phyloP scores from a whole-genome alignment of 1,284 basidiomycete genomes.

The Coriolopsis trogii region DNA sequence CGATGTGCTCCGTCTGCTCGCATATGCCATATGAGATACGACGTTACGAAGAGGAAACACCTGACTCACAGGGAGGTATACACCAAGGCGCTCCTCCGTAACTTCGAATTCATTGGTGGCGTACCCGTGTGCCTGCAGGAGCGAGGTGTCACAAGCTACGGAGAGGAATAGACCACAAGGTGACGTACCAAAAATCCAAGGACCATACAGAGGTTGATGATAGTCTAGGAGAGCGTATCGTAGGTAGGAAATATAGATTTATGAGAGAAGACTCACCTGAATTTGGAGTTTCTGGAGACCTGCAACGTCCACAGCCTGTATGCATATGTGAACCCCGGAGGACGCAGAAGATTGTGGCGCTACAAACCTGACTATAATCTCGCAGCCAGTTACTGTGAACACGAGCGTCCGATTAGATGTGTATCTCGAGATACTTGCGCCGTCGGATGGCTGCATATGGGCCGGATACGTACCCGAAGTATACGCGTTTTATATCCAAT shows the following conservation, averaged over 20 bases:
- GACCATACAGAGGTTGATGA: constrained; percentile 89
- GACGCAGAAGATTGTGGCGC: not conserved
- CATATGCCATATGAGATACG: not conserved
- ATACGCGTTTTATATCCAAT: constrained; percentile 75
- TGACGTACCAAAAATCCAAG: constrained; percentile 74
- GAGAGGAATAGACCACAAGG: too few species aligned
- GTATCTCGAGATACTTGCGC: too few species aligned
- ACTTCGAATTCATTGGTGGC: constrained; percentile 90
- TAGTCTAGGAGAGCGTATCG: constrained; percentile 53
- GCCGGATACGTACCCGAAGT: constrained; percentile 64
- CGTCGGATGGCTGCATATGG: too few species aligned
- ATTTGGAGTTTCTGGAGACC: constrained; percentile 73
- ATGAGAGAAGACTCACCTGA: constrained; percentile 47
- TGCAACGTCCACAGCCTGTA: constrained; percentile 84
- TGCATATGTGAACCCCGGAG: constrained; percentile 5
- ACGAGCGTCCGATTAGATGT: not conserved
- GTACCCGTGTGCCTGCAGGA: constrained; percentile 84
- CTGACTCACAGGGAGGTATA: constrained; percentile 76
- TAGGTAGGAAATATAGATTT: too few species aligned
- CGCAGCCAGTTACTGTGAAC: constrained; percentile 71
- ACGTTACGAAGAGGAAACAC: not conserved
- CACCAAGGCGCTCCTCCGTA: constrained; percentile 83
- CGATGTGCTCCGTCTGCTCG: constrained; percentile 84
- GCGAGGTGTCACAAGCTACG: too few species aligned
- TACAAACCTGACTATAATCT: constrained; percentile 73